Evolutionary conservation across 2,329 filamentous ascomycete species (phyloP), one percentile per base, ranked within the genome.

Genomic region (Phaeosphaeria sp.): DNA sequence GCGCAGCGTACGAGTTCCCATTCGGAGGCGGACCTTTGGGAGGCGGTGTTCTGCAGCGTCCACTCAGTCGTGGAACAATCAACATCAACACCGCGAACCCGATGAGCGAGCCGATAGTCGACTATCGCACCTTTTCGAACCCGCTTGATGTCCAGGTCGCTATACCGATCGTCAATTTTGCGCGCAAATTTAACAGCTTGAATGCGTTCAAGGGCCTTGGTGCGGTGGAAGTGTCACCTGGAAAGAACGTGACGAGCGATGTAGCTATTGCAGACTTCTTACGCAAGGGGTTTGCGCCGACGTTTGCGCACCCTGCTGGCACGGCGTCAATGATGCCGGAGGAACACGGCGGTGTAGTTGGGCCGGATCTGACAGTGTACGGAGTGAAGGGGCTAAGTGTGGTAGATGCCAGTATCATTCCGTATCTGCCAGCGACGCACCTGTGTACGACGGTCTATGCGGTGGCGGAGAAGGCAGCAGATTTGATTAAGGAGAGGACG

Each of bases 11-110:
- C 36, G 68, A 72, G 30, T 67, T 65, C 51, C 63, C 56, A 22
- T 72, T 62, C 49, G 53, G n/a, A 39, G 53, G 21, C 30, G 62
- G 53, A 1, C 51, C 49, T 15, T 49, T 60, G 33, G 55, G 52
- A n/a, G 54, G 13, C 17, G 51, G 53, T 21, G 56, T 55, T 8
- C 44, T 64, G 17, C 27, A 59, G 42, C 27, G 68, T 21, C 66
- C 75, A 3, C 63, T 77, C 36, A 66, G 59, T n/a, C 68, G 75
- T 39, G 76, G 76, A 15, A 71, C 70, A n/a, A 69, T 78, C 25
- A 65, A 65, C 22, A 69, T 77, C 40, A 69, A 75, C 54, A 67
- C 69, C 8, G 55, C 67, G 20, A 60, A 74, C 46, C 66, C 74
- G 7, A 49, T 52, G 15, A 64, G 56, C n/a, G 48, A 53, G 1